Evolutionary conservation across 371 early-diverging fungal species (phyloP), one percentile per base, ranked within the genome.

Genomic region (Phascolomyces articulosus): DNA sequence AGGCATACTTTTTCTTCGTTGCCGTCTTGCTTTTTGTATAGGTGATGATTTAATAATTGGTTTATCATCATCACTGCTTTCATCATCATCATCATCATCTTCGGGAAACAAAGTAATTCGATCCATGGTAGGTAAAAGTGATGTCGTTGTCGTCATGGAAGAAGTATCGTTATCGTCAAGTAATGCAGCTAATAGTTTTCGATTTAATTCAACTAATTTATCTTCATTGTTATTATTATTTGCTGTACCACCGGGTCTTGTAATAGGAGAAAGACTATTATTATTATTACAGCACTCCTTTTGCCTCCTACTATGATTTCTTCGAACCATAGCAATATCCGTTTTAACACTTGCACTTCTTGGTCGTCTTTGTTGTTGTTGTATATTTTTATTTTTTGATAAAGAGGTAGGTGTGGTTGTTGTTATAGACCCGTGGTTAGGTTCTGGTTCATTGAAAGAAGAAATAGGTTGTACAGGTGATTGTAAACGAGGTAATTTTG

Each of bases 1-100:
- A 4, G 55, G 56, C 26, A 63, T 40, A 21, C 64, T 63, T 56
- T 56, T 18, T 21, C 64, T 56, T 28, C 64, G 64, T 31, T 63
- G 55, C 4, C 49, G 16, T 16, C 40, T 10, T 29, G 41, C 44
- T 51, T 59, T 44, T 47, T 58, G 41, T 15, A 58, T 15, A 23
- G 29, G 4, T 40, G 27, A 7, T 40, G 16, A 40, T 28, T 40
- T 58, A 41, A 16, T 40, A 0, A 27, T 38, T 10, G 34, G 34
- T 20, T 29, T 4, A 20, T 56, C 56, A 1, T 34, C 24, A n/a
- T 58, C 58, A 24, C n/a, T n/a, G n/a, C n/a, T n/a, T n/a, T n/a
- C n/a, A n/a, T n/a, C 18, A 20, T 56, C 56, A 1, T 34, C 24
- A n/a, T 58, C 58, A 24, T 41, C 58, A 21, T 58, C 58, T 28